Evolutionary conservation across 768 basidiomycete species (phyloP).

Genomic region (Rhodotorula babjevae): DNA sequence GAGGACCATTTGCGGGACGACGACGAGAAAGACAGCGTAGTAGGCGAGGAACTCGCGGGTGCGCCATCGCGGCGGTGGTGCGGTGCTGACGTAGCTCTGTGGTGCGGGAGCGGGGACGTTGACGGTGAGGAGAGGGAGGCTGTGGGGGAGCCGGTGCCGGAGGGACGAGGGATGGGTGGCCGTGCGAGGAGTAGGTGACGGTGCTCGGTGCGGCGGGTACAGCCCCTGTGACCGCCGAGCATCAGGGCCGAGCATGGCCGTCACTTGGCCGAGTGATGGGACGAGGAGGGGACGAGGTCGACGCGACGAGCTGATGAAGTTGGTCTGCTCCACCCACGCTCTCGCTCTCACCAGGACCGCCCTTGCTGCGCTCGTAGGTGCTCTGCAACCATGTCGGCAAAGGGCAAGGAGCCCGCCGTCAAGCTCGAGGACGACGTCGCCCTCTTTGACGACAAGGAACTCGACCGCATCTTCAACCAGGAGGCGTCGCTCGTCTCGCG

Average conservation of each 20-base stretch:
- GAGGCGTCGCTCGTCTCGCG: slow-evolving; percentile 38
- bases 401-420: background rate
- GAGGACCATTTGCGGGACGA: slow-evolving; percentile 72
- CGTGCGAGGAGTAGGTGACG: background rate
- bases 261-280: too few relatives aligned
- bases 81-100: background rate
- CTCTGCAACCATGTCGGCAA: background rate
- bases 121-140: slow-evolving; percentile 55
- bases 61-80: slow-evolving; percentile 58
- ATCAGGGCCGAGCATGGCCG: too few relatives aligned
- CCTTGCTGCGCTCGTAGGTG: too few relatives aligned
- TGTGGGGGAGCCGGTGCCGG: slow-evolving; percentile 27
- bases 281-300: too few relatives aligned
- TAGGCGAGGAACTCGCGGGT: slow-evolving; percentile 78
- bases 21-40: slow-evolving; percentile 57
- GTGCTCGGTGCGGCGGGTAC: background rate
- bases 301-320: too few relatives aligned
- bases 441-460: slow-evolving; percentile 31
- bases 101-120: slow-evolving; percentile 51
- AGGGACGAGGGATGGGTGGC: background rate
- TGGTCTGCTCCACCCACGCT: background rate
- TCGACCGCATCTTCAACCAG: slow-evolving; percentile 39
- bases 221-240: too few relatives aligned
- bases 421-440: background rate
- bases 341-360: background rate